Evolutionary conservation across 257 asterid genomes (phyloP).

Genomic region (Solanum paucissectum): DNA sequence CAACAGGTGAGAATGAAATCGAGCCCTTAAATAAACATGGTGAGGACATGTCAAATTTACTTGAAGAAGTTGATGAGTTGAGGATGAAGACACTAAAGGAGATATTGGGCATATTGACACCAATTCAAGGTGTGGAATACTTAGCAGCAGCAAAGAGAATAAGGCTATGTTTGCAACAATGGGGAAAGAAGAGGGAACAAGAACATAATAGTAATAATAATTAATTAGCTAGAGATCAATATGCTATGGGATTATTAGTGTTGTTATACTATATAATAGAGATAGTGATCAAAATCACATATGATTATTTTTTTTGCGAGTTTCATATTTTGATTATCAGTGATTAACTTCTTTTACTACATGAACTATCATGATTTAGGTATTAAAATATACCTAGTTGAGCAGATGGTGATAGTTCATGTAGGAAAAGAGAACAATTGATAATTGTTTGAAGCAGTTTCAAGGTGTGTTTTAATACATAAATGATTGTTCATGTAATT

Average conservation of each 20-base stretch:
- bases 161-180: constrained; percentile 18
- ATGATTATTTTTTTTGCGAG: background rate
- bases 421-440: too few relatives aligned
- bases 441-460: too few relatives aligned
- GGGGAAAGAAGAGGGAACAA: constrained; percentile 24
- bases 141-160: constrained; percentile 19
- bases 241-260: background rate
- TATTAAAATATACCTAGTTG: background rate
- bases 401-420: too few relatives aligned
- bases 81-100: constrained; percentile 21
- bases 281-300: background rate
- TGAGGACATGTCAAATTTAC: constrained; percentile 6
- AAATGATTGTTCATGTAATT: too few relatives aligned
- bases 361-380: background rate
- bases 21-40: constrained; percentile 6
- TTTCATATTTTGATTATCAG: background rate
- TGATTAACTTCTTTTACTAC: accelerated
- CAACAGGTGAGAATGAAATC: background rate
- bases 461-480: too few relatives aligned
- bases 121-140: constrained; percentile 18
- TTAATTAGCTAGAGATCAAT: background rate
- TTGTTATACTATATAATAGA: background rate
- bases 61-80: constrained; percentile 20
- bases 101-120: constrained; percentile 11
- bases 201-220: background rate